Base-by-base conservation (phyloP, 23 red algal species). In the Pyropia yezoensis region DNA sequence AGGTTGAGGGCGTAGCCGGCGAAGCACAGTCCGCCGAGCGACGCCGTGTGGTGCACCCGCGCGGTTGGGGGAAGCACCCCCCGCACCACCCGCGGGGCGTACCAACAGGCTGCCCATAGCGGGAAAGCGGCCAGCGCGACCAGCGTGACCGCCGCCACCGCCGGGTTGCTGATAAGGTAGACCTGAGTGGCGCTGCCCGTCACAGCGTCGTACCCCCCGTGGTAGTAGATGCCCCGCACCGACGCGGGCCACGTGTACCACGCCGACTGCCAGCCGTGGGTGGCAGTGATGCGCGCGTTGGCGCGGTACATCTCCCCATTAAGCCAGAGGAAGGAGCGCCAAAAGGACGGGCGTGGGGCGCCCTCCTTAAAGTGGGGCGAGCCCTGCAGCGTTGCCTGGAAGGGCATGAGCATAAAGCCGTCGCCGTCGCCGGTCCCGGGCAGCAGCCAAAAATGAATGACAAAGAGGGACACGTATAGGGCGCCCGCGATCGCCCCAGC, bases 101-200 rank as follows among this genome's bases (percentile, higher is more conserved):
- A 62, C 13, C 68, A 14, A 24, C 27, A 23, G 26, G 54, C 18
- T 3, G 30, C 30, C 45, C 74, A 54, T 12, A 57, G 9, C 5
- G 72, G 7, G 57, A 89, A 79, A 3, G 33, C 51, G 13, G 61
- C 19, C 29, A 89, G 65, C 52, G 62, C 67, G 17, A 61, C 32
- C 3, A 96, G 65, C 18, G 78, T 68, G 28, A 79, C 52, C 7
- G 69, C 63, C 8, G 63, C 52, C 20, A 89, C 85, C 14, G 49
- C 67, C 22, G 94, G 94, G 34, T 98, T 98, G 33, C 88, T 75
- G 47, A 98, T 87, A 14, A 90, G 72, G 58, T 98, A 98, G 19
- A 98, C 91, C 76, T 76, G 72, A 58, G 72, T 66, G 27, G 65
- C 77, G 60, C 20, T n/a, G 26, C 53, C 49, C 51, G 68, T 66